These are phyloP conservation scores for Penicillium sp. DNA, from an alignment of 2,329 filamentous ascomycete species.

Conservation along the genomic window DNA sequence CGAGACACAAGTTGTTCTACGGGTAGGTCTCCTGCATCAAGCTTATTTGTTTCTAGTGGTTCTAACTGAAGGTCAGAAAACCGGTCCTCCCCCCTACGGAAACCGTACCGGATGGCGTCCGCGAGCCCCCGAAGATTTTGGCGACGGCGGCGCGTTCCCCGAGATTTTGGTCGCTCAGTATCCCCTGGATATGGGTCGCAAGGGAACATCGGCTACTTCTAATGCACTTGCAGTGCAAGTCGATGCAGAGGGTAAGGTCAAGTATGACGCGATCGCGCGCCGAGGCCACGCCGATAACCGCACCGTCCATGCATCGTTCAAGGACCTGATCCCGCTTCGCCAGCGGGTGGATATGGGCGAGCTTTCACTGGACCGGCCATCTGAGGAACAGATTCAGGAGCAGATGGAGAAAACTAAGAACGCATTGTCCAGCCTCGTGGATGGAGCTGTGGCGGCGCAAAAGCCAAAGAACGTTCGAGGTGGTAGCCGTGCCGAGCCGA, in stretches of 20 bases:
- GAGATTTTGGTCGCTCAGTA: slow-evolving; percentile 93
- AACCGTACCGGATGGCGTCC: slow-evolving; percentile 87
- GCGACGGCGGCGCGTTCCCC: slow-evolving; percentile 92
- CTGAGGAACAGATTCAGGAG: slow-evolving; percentile 72
- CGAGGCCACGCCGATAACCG: slow-evolving; percentile 78
- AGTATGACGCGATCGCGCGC: slow-evolving; percentile 90
- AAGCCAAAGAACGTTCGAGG: slow-evolving; percentile 92
- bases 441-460: slow-evolving; percentile 80
- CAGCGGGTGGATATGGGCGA: slow-evolving; percentile 91
- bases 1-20: slow-evolving; percentile 76
- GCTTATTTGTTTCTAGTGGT: too few relatives aligned
- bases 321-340: slow-evolving; percentile 87
- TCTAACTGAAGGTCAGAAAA: slow-evolving; percentile 49
- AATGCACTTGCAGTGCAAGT: slow-evolving; percentile 93
- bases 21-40: slow-evolving; percentile 46
- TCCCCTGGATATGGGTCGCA: slow-evolving; percentile 88
- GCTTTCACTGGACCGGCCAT: slow-evolving; percentile 77
- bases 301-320: slow-evolving; percentile 92
- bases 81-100: slow-evolving; percentile 81
- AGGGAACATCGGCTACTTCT: slow-evolving; percentile 59
- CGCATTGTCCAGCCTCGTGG: slow-evolving; percentile 74
- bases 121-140: slow-evolving; percentile 81
- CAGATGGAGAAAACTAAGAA: slow-evolving; percentile 84
- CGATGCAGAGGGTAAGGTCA: slow-evolving; percentile 84
- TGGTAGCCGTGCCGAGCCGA: slow-evolving; percentile 73